A percentile compares a stretch with the other conserved stretches of the same genome.
These are phyloP conservation scores for Eucalyptus cloeziana DNA, from an alignment of 345 rosid genomes.

Conservation along the genomic window DNA sequence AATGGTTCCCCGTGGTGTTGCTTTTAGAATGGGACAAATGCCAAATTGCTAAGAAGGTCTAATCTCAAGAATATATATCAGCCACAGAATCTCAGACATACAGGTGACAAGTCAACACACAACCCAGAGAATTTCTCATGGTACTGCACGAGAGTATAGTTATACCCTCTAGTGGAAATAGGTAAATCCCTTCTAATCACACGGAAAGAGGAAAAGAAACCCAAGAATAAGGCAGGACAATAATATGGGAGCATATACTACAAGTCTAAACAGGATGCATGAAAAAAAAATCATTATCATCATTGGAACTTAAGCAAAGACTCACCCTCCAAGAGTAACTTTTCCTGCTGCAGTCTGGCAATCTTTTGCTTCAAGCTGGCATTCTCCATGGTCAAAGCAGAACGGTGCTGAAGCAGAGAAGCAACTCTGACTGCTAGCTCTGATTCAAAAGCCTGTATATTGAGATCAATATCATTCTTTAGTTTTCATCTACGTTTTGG, in stretches of 20 bases:
- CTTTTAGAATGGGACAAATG: not conserved
- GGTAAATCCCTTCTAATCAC: not conserved
- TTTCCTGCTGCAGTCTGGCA: slow-evolving; percentile 39
- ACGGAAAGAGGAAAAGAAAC: not conserved
- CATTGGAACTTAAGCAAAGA: not conserved
- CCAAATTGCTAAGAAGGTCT: not conserved
- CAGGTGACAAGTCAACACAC: not conserved
- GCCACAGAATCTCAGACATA: not conserved
- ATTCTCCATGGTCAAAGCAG: slow-evolving; percentile 49
- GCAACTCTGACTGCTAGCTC: slow-evolving; percentile 45
- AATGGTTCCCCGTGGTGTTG: not conserved
- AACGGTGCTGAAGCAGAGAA: slow-evolving; percentile 48
- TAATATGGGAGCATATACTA: not conserved
- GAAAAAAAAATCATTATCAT: not conserved
- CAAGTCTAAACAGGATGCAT: not conserved
- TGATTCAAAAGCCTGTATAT: slow-evolving; percentile 41
- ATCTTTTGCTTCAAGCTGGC: slow-evolving; percentile 48
- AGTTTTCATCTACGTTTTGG: not conserved
- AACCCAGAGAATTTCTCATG: not conserved
- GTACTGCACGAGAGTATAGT: not conserved
- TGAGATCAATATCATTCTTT: not conserved
- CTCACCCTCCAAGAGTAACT: slow-evolving; percentile 47
- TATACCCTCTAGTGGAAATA: not conserved
- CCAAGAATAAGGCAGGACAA: not conserved
- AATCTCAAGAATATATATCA: not conserved